A percentile compares a stretch with the other conserved stretches of the same genome.
phyloP scores from a whole-genome alignment of 306 rosid genomes.

The Gastrolobium bilobum region DNA sequence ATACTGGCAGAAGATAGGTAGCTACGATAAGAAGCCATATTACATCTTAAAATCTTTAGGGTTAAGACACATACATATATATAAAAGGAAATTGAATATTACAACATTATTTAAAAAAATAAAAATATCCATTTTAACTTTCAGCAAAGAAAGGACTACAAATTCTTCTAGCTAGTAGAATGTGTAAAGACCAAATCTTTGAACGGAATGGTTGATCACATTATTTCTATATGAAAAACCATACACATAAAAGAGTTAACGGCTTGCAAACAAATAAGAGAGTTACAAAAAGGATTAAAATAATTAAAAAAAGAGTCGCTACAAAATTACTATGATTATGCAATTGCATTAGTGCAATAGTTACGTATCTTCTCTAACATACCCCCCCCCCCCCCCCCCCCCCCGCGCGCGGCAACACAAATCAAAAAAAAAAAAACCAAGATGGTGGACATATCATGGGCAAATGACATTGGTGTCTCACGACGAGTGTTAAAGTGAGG shows the following conservation, averaged over 20 bases:
- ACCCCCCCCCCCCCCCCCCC: no score
- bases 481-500: no score
- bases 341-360: not conserved
- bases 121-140: not conserved
- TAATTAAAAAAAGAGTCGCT: not conserved
- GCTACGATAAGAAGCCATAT: constrained; percentile 23
- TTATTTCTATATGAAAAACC: not conserved
- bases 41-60: constrained; percentile 23
- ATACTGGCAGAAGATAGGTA: not conserved
- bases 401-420: no score
- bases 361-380: not conserved
- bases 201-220: no score
- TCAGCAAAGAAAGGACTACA: constrained; percentile 3
- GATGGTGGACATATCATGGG: no score
- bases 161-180: not conserved
- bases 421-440: no score
- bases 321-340: not conserved
- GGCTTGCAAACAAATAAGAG: not conserved
- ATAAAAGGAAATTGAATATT: not conserved
- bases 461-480: no score
- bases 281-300: not conserved
- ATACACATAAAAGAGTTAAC: not conserved
- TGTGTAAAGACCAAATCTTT: no score
- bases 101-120: not conserved
- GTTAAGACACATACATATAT: not conserved